Conservation (phyloP, 352 stramenopile species). For the Pythium utonaiense region DNA sequence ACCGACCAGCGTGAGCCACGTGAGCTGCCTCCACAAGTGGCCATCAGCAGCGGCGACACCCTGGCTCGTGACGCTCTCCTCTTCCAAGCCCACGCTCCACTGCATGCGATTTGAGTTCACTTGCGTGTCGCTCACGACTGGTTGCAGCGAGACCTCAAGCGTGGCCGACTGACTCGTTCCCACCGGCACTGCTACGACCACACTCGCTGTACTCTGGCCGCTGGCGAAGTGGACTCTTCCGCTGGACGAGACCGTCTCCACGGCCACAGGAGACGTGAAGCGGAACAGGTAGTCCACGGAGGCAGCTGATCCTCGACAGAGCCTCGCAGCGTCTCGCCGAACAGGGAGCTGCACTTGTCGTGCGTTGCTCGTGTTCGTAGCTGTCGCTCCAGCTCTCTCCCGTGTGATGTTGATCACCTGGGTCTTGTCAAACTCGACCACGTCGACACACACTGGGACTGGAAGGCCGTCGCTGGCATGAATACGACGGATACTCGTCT, state of each 20-base stretch:
- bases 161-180: background rate
- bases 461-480: background rate
- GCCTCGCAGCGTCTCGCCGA: background rate
- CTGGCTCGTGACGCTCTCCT: background rate
- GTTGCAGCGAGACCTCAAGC: slow-evolving; percentile 8
- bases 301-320: slow-evolving; percentile 1
- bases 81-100: background rate
- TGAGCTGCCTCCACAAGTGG: slow-evolving; percentile 29
- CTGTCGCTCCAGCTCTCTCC: background rate
- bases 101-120: background rate
- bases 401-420: slow-evolving; percentile 1
- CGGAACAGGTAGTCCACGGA: slow-evolving; percentile 1
- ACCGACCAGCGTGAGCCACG: slow-evolving; percentile 10
- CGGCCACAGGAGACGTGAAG: background rate
- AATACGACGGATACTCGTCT: slow-evolving; percentile 8
- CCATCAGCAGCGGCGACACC: slow-evolving; percentile 11
- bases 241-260: background rate
- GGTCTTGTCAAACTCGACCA: slow-evolving; percentile 7
- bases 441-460: slow-evolving; percentile 13
- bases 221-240: slow-evolving; percentile 5
- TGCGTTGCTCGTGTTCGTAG: background rate
- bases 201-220: background rate
- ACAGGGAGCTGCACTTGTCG: slow-evolving; percentile 4
- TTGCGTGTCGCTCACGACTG: background rate
- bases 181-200: background rate